These are phyloP conservation scores for Fusarium annulatum DNA, from an alignment of 2,329 filamentous ascomycete species.

Conservation along the genomic window DNA sequence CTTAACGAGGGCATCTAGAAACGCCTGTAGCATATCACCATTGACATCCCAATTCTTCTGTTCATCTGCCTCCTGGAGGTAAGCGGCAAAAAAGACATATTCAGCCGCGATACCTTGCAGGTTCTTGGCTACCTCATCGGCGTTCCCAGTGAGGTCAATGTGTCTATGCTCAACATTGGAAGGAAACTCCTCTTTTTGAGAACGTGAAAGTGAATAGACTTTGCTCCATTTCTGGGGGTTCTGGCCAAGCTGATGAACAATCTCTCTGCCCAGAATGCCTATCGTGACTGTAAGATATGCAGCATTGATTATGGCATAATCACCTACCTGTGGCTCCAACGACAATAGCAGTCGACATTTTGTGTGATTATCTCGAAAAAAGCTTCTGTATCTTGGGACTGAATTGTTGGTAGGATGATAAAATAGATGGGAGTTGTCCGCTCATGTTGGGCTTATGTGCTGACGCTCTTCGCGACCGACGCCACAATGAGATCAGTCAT, in stretches of 20 bases:
- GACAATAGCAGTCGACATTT: slow-evolving; percentile 6
- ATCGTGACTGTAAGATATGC: background rate
- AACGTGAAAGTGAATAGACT: slow-evolving; percentile 8
- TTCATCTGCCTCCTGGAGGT: slow-evolving; percentile 2
- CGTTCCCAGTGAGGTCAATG: slow-evolving; percentile 4
- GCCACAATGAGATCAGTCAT: background rate
- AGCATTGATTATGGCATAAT: rapidly evolving
- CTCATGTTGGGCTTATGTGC: background rate
- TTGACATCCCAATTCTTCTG: slow-evolving; percentile 9
- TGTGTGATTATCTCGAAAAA: background rate
- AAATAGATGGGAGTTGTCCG: background rate
- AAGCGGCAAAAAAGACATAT: slow-evolving; percentile 14
- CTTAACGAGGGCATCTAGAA: background rate
- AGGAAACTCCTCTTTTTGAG: slow-evolving; percentile 12
- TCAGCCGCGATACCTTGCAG: background rate
- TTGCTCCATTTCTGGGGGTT: slow-evolving; percentile 3
- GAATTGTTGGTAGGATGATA: background rate
- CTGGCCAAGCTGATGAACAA: background rate
- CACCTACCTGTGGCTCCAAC: slow-evolving; percentile 6
- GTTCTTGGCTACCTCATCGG: background rate
- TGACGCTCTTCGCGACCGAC: rapidly evolving
- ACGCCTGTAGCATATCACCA: slow-evolving; percentile 10
- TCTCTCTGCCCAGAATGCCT: slow-evolving; percentile 15
- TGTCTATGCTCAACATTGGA: slow-evolving; percentile 10
- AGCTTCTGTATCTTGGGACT: background rate